Base-by-base conservation (phyloP, 306 rosid species). In the Vigna radiata region DNA sequence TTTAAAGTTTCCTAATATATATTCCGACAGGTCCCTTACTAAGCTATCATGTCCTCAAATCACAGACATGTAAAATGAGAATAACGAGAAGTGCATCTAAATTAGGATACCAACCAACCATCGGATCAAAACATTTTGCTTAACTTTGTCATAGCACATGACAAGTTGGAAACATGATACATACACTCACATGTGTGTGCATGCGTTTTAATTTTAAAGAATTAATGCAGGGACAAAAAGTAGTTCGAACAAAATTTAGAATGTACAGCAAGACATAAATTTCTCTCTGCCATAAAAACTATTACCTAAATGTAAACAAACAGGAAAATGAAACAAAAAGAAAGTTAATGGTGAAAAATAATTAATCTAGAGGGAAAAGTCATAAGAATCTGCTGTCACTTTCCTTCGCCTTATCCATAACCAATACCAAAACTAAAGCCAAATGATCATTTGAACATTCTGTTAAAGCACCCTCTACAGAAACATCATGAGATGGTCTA, bases 351-450 rank as follows among this genome's bases (percentile, higher is more conserved):
- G 17, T 23, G 66, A 37, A 66, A 66, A 53, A 2, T 23, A 16
- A 7, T 63, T 18, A 33, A 49, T 29, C 33, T 75, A 62, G 62
- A 7, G 39, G 72, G 8, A 14, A 66, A 77, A 61, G 66, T 58
- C 79, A 41, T 77, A 73, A 44, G 43, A 68, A 33, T 77, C 49
- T 48, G 72, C 63, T 74, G 81, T 78, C 76, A 41, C 54, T 72
- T 17, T 81, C 81, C 50, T 73, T 66, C 61, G 8, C 59, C 58
- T 44, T 68, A 76, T 77, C 60, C 67, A 66, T 10, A 70, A 81
- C 77, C 73, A 62, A 50, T 59, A 54, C 61, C 29, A 52, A 21
- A 63, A 53, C 52, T 19, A 79, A 73, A 56, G 46, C 9, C 36
- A 43, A 54, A 43, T 58, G 48, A 36, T 17, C 49, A 5, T 7